Evolutionary conservation across 257 asterid species (phyloP).

Genomic region (Ilex asprella): DNA sequence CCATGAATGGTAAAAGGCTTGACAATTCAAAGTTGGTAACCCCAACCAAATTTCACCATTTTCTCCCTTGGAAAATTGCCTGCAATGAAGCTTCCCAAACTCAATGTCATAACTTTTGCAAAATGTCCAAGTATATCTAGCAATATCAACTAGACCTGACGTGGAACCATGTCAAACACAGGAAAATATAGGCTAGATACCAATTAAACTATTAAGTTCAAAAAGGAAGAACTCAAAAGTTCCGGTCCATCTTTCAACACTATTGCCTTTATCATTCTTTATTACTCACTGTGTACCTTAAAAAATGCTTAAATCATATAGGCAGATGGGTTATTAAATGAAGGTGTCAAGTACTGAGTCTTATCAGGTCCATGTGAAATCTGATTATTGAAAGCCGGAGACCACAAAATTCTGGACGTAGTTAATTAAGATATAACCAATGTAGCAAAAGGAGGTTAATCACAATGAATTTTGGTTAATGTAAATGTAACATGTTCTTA

Average conservation of each 20-base stretch:
- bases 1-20: no score
- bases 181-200: background rate
- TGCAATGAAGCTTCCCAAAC: no score
- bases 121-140: no score
- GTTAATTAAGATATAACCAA: background rate
- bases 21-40: no score
- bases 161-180: no score
- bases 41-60: no score
- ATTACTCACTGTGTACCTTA: background rate
- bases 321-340: no score
- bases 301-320: background rate
- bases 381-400: background rate
- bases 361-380: background rate
- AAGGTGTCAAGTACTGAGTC: background rate
- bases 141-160: no score
- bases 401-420: background rate
- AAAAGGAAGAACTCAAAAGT: background rate
- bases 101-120: no score
- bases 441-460: background rate
- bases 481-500: slow-evolving; percentile 24
- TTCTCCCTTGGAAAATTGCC: no score
- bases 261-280: background rate
- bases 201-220: background rate
- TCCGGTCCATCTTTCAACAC: background rate
- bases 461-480: background rate